Conservation (phyloP, 306 rosid species). For the Canavalia ensiformis region DNA sequence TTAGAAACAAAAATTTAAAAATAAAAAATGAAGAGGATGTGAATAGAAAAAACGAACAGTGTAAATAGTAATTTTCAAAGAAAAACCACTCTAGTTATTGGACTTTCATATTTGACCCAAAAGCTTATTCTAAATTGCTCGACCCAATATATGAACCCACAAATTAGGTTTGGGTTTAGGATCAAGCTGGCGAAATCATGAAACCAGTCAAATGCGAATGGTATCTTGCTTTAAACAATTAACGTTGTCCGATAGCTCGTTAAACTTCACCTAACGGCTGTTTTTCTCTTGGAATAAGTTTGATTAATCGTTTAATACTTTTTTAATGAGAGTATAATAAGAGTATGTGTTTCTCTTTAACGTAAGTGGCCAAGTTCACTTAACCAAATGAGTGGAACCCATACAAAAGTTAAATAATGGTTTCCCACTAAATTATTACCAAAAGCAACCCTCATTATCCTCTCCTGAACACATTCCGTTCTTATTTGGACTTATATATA, state of each 20-base stretch:
- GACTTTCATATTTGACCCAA: conserved; percentile 4
- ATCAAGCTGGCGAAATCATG: conserved; percentile 5
- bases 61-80: no score
- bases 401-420: conserved; percentile 17
- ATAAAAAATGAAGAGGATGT: no score
- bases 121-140: neutral
- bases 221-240: conserved; percentile 3
- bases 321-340: conserved; percentile 41
- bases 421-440: conserved; percentile 12
- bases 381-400: conserved; percentile 21
- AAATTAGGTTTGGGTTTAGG: conserved; percentile 14
- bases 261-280: conserved; percentile 39
- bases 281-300: neutral
- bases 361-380: conserved; percentile 46
- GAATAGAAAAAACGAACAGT: no score
- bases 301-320: conserved; percentile 14
- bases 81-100: neutral
- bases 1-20: no score
- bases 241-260: neutral
- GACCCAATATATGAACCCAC: conserved; percentile 5
- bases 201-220: neutral
- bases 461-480: conserved; percentile 15
- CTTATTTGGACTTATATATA: conserved; percentile 23
- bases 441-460: neutral
- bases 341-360: conserved; percentile 30